phyloP scores from a whole-genome alignment of 306 rosid species.

The Fragaria ananassa region DNA sequence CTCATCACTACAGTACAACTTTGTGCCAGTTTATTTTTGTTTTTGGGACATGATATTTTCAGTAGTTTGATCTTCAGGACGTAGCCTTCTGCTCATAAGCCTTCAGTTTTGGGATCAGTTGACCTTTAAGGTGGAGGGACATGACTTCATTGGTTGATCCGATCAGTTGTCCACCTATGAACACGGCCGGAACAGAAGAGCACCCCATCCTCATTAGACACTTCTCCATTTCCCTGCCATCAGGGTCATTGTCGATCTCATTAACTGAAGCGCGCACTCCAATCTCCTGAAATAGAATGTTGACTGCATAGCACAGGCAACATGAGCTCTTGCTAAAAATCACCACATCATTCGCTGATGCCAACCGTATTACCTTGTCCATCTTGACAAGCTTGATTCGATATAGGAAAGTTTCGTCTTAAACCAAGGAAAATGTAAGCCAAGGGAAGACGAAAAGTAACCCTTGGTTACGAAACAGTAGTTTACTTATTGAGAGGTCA shows the following conservation, averaged over 20 bases:
- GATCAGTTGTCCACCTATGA: constrained; percentile 74
- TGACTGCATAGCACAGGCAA: constrained; percentile 82
- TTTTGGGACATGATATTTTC: constrained; percentile 38
- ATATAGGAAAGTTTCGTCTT: not conserved
- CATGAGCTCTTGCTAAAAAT: constrained; percentile 95
- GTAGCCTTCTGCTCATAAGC: constrained; percentile 39
- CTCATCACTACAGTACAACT: constrained; percentile 31
- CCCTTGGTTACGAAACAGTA: constrained; percentile 14
- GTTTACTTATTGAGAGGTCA: constrained; percentile 25
- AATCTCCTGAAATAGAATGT: constrained; percentile 65
- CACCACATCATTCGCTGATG: constrained; percentile 81
- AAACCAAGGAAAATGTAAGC: constrained; percentile 4
- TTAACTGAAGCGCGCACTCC: constrained; percentile 52
- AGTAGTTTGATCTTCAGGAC: constrained; percentile 27
- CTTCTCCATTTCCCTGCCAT: constrained; percentile 84
- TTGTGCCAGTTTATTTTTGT: constrained; percentile 55
- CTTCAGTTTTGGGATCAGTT: constrained; percentile 50
- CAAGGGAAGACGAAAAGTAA: not conserved
- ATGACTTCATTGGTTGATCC: constrained; percentile 97
- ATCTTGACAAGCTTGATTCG: constrained; percentile 31
- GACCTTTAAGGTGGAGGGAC: constrained; percentile 91
- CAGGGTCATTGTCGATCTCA: constrained; percentile 87
- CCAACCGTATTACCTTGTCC: constrained; percentile 84
- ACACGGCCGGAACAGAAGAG: constrained; percentile 74
- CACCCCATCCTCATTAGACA: constrained; percentile 71